Conservation (phyloP, 2,329 filamentous ascomycete species). For the Metarhizium guizhouense region DNA sequence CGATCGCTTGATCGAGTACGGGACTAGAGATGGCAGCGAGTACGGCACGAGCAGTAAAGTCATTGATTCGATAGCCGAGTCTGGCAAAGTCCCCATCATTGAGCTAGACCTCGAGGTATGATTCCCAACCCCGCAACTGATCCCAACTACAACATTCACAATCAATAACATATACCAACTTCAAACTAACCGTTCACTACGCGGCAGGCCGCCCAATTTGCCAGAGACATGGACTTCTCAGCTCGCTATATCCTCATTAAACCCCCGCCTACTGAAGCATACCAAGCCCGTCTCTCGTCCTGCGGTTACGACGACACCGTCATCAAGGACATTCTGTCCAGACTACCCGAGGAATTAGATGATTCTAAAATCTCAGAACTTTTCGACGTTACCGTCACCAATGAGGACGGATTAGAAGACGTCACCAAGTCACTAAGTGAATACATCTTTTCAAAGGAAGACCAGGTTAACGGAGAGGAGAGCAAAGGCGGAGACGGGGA, state of each 20-base stretch:
- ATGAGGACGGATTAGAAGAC: slow-evolving; percentile 12
- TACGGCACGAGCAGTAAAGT: slow-evolving; percentile 49
- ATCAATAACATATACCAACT: background rate
- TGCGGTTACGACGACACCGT: slow-evolving; percentile 14
- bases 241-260: slow-evolving; percentile 47
- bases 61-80: slow-evolving; percentile 40
- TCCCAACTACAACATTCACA: background rate
- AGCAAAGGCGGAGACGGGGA: background rate
- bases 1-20: slow-evolving; percentile 50
- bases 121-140: slow-evolving; percentile 2
- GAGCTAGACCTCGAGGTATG: slow-evolving; percentile 44
- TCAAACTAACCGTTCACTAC: background rate
- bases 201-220: slow-evolving; percentile 43
- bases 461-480: background rate
- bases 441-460: slow-evolving; percentile 18
- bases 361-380: slow-evolving; percentile 15
- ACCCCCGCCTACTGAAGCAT: slow-evolving; percentile 24
- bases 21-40: slow-evolving; percentile 36
- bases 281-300: slow-evolving; percentile 20
- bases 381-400: slow-evolving; percentile 18
- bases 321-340: slow-evolving; percentile 16
- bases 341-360: slow-evolving; percentile 15
- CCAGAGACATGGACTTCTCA: slow-evolving; percentile 46
- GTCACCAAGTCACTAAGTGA: slow-evolving; percentile 12
- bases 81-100: slow-evolving; percentile 52